These are phyloP conservation scores for Coffea eugenioides DNA, from an alignment of 257 asterid genomes.

Conservation along the genomic window DNA sequence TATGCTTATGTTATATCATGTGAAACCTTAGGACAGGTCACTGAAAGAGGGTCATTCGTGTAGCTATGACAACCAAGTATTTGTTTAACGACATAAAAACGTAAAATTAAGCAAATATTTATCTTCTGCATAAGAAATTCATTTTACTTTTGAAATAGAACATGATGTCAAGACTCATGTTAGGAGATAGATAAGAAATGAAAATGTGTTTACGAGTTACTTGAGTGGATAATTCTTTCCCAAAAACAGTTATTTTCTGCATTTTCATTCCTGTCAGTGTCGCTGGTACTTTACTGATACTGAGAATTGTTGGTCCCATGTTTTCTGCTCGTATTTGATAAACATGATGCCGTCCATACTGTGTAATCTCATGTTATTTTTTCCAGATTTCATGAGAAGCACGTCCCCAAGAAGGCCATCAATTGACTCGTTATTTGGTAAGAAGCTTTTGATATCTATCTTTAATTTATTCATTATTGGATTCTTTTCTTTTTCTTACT, in stretches of 20 bases:
- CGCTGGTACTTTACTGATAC: background rate
- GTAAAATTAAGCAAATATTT: background rate
- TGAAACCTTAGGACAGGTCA: background rate
- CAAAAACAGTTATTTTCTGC: no score
- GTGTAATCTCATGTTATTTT: background rate
- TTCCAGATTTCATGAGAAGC: constrained; percentile 56
- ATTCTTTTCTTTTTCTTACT: background rate
- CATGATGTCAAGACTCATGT: background rate
- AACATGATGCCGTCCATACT: background rate
- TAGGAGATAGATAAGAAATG: background rate
- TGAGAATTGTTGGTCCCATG: background rate
- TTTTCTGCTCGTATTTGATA: background rate
- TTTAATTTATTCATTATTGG: background rate
- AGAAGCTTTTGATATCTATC: constrained; percentile 11
- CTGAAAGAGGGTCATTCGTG: background rate
- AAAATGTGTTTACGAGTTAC: background rate
- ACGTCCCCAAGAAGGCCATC: constrained; percentile 64
- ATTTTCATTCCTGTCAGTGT: background rate
- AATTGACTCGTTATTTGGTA: constrained; percentile 57
- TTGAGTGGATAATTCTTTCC: background rate
- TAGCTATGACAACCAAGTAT: background rate
- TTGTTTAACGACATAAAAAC: background rate
- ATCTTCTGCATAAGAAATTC: background rate
- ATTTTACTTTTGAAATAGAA: background rate
- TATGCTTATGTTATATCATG: no score